Base-by-base conservation (phyloP, 257 asterid genomes). In the Lavandula angustifolia region DNA sequence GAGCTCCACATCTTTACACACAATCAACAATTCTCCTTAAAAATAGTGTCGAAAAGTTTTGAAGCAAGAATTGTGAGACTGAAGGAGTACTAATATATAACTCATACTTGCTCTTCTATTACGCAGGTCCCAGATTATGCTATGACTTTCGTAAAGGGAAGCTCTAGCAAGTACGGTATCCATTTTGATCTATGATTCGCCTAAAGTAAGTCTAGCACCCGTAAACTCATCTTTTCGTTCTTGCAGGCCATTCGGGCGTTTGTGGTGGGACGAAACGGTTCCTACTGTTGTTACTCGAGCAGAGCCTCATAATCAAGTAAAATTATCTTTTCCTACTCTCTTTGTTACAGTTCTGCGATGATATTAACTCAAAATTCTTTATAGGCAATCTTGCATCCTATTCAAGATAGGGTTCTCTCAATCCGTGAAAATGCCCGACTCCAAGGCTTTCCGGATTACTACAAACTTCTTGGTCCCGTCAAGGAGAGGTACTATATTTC, bases 211-310 rank as follows among this genome's bases (percentile, higher is more conserved):
- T 0, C 13, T 47, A 35, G 32, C 11, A 12, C 13, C 35, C 37
- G 5, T 12, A 3, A 38, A 9, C 40, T 63, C 17, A 3, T 32
- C 22, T 62, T 43, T 60, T 3, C 2, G 27, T 33, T 40, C 22
- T 6, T 70, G 69, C 69, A 92, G 99, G 79, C 99, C 99, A 5
- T 92, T 92, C 80, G 91, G 89, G 4, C 91, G 98, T 7, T 53
- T 92, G 32, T 92, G 98, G 98, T 89, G 95, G 95, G 95, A 92
- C 12, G 92, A 85, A 52, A 92, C 86, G 0, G 96, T 92, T 27
- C 84, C 99, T 2, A 92, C 99, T 0, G 97, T 92, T 27, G 85
- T 87, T 11, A 85, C 95, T 12, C 82, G 99, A 1, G 99, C 99
- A 0, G 92, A 89, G 41, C 99, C 99, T 3, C 97, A 92, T 50